Base-by-base conservation (phyloP, 139 green algal genomes). In the Haematococcus lacustris region DNA sequence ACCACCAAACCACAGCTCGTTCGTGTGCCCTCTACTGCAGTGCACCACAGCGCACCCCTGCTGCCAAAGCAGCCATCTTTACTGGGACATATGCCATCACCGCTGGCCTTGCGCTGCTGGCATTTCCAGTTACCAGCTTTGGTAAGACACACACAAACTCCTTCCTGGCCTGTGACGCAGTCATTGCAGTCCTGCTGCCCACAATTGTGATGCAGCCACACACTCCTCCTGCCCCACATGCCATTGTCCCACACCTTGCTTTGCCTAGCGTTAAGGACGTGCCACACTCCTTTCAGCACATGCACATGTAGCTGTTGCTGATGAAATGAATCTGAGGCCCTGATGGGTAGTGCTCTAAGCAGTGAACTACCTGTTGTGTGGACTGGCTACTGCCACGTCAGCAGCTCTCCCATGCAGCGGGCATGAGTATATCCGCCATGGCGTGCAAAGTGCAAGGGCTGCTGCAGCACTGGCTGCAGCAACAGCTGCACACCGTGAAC, bases 61-160 rank as follows among this genome's bases (percentile, higher is more conserved):
- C 71, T n/a, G 74, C 74, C 40, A 53, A 69, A 40, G 74, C 83
- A 21, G 79, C 83, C 0, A 25, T 81, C 2, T 81, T 86, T 73
- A 88, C 83, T 5, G 83, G 83, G 0, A 51, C 39, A 0, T 88
- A 88, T 43, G 83, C 83, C 0, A 23, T 76, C 0, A 30, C 82
- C 0, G 75, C 70, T 26, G 79, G 83, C 2, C 7, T 76, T 0
- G 79, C 79, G 0, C 66, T 88, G 2, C n/a, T 65, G 3, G 0
- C 76, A 1, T 69, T 70, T 0, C 83, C 83, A 0, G 53, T 75
- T 2, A 61, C 60, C 2, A 40, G 69, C 41, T 80, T 88, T 38
- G 83, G 82, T 85, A 21, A 51, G 1, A 30, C 35, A 41, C n/a
- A n/a, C 17, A 1, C 1, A 1, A 59, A 33, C 3, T 39, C 2